phyloP scores from a whole-genome alignment of 768 basidiomycete species.

The Cystobasidiopsis lactophilus region DNA sequence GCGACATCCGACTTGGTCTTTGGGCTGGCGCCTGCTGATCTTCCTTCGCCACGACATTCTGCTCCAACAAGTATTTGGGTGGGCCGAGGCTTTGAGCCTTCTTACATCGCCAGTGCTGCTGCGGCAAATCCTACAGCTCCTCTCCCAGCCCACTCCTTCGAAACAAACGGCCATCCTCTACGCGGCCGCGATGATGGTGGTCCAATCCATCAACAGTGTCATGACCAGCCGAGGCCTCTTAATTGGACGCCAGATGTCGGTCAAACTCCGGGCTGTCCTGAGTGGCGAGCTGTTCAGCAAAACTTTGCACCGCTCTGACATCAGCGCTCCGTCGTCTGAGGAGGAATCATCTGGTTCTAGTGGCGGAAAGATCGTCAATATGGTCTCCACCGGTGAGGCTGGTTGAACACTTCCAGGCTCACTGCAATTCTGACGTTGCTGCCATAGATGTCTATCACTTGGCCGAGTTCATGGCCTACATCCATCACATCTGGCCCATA shows the following conservation, averaged over 20 bases:
- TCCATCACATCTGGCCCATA: not conserved
- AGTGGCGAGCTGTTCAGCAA: constrained; percentile 27
- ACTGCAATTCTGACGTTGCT: too few relatives aligned
- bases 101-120: constrained; percentile 2
- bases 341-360: constrained; percentile 9
- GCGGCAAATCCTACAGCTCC: constrained; percentile 22
- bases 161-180: constrained; percentile 27
- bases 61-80: not conserved
- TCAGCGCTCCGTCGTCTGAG: constrained; percentile 17
- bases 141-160: constrained; percentile 22
- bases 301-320: constrained; percentile 26
- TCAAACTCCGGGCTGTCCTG: constrained; percentile 25
- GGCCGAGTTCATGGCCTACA: not conserved
- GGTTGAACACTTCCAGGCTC: too few relatives aligned
- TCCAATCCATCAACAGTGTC: constrained; percentile 20
- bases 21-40: not conserved
- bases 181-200: constrained; percentile 24
- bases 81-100: not conserved
- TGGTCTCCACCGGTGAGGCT: constrained; percentile 18
- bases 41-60: constrained; percentile 1
- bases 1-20: not conserved
- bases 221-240: constrained; percentile 22
- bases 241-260: constrained; percentile 26
- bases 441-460: not conserved
- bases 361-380: constrained; percentile 19